These are phyloP conservation scores for Yarrowia galli DNA, from an alignment of 1,139 yeast species.

Conservation along the genomic window DNA sequence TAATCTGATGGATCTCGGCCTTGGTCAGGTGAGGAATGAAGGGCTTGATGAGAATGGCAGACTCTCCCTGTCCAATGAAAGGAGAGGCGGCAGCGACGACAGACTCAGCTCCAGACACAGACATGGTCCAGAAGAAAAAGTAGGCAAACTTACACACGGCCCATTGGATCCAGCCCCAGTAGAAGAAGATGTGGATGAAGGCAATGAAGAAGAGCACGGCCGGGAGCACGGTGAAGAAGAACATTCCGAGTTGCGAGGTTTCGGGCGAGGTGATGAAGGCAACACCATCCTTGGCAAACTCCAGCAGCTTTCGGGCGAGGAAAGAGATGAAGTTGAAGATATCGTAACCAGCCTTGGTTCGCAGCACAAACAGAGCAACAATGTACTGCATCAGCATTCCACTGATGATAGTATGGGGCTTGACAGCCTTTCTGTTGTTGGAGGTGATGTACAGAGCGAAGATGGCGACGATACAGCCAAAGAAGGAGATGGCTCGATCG, in stretches of 20 bases:
- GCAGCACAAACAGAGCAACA: slow-evolving; percentile 66
- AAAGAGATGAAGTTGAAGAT: slow-evolving; percentile 67
- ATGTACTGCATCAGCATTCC: slow-evolving; percentile 70
- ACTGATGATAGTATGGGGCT: slow-evolving; percentile 69
- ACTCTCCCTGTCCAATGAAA: slow-evolving; percentile 73
- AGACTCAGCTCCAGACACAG: slow-evolving; percentile 71
- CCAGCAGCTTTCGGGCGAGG: slow-evolving; percentile 65
- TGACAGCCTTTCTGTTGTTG: slow-evolving; percentile 56
- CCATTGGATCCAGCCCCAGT: slow-evolving; percentile 70
- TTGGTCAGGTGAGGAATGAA: slow-evolving; percentile 66
- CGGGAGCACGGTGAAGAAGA: slow-evolving; percentile 68
- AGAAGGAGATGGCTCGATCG: slow-evolving; percentile 67
- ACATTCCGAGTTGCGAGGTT: slow-evolving; percentile 56
- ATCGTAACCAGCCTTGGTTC: slow-evolving; percentile 69
- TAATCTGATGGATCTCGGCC: slow-evolving; percentile 65
- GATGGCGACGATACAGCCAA: slow-evolving; percentile 63
- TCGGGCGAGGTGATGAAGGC: slow-evolving; percentile 62
- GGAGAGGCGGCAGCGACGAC: slow-evolving; percentile 76
- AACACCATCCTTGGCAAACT: slow-evolving; percentile 69
- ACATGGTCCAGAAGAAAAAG: slow-evolving; percentile 68
- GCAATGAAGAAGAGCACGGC: slow-evolving; percentile 72
- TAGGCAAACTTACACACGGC: slow-evolving; percentile 64
- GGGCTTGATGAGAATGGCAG: slow-evolving; percentile 68
- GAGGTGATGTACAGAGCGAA: slow-evolving; percentile 59
- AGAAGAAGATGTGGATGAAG: slow-evolving; percentile 66